phyloP scores from a whole-genome alignment of 768 basidiomycete genomes.

The Solioccasus polychromus region DNA sequence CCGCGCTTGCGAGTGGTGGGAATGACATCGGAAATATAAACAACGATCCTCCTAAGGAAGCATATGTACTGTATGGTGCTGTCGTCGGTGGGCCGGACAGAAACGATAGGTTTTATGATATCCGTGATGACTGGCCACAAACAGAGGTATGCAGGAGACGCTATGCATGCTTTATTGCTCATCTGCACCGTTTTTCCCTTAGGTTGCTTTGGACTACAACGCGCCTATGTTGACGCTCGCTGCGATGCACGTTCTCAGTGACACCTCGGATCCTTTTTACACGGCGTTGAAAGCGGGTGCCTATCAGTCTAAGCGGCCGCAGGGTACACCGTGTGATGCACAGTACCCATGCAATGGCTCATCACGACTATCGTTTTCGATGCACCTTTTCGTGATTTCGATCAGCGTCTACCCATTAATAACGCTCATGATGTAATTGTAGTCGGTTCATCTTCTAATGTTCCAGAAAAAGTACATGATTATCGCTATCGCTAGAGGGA shows the following conservation, averaged over 20 bases:
- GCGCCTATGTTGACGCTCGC: constrained; percentile 87
- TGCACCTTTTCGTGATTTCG: no score
- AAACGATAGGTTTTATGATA: constrained; percentile 76
- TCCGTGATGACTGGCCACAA: constrained; percentile 87
- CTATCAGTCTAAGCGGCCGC: constrained; percentile 58
- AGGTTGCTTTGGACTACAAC: constrained; percentile 86
- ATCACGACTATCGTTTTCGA: no score
- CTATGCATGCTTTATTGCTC: constrained; percentile 4
- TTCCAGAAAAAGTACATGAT: no score
- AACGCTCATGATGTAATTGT: no score
- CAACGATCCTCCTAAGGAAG: constrained; percentile 66
- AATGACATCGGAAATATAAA: constrained; percentile 66
- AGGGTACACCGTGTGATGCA: constrained; percentile 75
- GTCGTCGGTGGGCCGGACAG: constrained; percentile 84
- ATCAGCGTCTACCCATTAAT: no score
- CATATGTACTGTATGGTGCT: constrained; percentile 82
- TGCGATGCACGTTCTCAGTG: constrained; percentile 71
- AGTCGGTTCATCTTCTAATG: no score
- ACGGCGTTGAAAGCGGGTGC: constrained; percentile 66
- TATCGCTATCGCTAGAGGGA: no score
- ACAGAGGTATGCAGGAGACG: constrained; percentile 56
- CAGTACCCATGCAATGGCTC: no score
- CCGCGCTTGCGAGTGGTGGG: constrained; percentile 85
- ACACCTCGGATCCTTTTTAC: constrained; percentile 72
- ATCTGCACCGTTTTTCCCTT: constrained; percentile 10